Evolutionary conservation across 2,329 filamentous ascomycete species (phyloP), one percentile per base, ranked within the genome.

Genomic region (Fusarium sp.): DNA sequence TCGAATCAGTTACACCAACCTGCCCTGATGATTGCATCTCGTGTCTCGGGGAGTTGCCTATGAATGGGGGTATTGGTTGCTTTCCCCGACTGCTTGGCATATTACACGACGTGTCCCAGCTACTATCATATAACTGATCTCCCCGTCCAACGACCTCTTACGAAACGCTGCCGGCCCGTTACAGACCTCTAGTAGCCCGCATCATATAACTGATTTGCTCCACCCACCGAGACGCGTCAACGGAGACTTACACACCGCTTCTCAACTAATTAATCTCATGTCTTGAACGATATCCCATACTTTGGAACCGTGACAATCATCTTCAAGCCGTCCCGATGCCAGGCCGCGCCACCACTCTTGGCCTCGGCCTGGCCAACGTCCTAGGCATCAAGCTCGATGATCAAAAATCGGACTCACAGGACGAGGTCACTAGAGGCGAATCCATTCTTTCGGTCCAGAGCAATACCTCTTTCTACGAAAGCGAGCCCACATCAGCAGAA

Each of bases 381-480:
- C 87, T 98, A 39, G 93, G 94, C 68, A 97, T 98, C 87, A 94
- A 97, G 82, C 85, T 97, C 35, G 89, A 95, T 69, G 85, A 86
- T 23, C 83, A 86, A 67, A 79, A 83, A 10, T 84, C 85, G 39
- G 83, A 84, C 64, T 78, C 83, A 23, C 65, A 74, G 8, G 91
- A 94, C 60, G 88, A 91, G 54, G 87, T 95, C 61, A 93, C 92
- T 14, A 88, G 93, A 56, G 94, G 94, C 77, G 95, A 97, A 82
- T 97, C 95, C 1, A 88, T 93, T 68, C 91, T 95, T 78, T 97
- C 95, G 0, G 87, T 90, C 39, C 88, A 89, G 50, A 94, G 92
- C 2, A 89, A 91, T 48, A 93, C 96, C 76, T 92, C 90, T 57
- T 98, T 97, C 80, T 87, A 97, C 65, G 96, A 99, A 80, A 88